Conservation (phyloP, 495 filamentous ascomycete genomes). For the Xylaria telfairii region DNA sequence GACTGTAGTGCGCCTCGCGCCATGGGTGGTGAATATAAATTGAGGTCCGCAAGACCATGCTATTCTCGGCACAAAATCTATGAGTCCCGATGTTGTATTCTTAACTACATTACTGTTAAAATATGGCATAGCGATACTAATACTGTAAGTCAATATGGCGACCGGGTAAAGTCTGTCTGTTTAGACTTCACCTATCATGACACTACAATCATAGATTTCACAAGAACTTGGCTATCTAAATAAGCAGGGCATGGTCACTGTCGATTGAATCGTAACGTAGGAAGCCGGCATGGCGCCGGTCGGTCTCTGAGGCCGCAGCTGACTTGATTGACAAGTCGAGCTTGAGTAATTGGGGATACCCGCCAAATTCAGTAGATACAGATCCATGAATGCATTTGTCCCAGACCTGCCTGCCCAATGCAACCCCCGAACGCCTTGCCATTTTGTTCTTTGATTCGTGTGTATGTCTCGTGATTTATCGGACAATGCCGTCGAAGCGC, state of each 20-base stretch:
- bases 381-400: slow-evolving; percentile 48
- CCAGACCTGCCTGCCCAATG: slow-evolving; percentile 42
- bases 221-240: neutral
- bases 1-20: neutral
- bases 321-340: slow-evolving; percentile 52
- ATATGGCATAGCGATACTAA: neutral
- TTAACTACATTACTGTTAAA: neutral
- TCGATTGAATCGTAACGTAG: slow-evolving; percentile 34
- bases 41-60: neutral
- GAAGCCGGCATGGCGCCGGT: slow-evolving; percentile 65
- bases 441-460: slow-evolving; percentile 30
- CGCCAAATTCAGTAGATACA: slow-evolving; percentile 51
- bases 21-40: neutral
- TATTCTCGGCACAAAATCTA: neutral
- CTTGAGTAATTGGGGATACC: slow-evolving; percentile 46
- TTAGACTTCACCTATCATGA: neutral
- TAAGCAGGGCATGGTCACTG: slow-evolving; percentile 30
- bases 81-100: neutral
- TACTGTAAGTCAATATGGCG: neutral
- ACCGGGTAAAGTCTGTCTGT: neutral
- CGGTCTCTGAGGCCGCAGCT: slow-evolving; percentile 68
- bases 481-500: slow-evolving; percentile 97
- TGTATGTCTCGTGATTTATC: slow-evolving; percentile 61
- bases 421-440: slow-evolving; percentile 44
- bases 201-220: slow-evolving; percentile 1